These are phyloP conservation scores for Chrysosporium keratinophilum DNA, from an alignment of 2,329 filamentous ascomycete genomes.

Conservation along the genomic window DNA sequence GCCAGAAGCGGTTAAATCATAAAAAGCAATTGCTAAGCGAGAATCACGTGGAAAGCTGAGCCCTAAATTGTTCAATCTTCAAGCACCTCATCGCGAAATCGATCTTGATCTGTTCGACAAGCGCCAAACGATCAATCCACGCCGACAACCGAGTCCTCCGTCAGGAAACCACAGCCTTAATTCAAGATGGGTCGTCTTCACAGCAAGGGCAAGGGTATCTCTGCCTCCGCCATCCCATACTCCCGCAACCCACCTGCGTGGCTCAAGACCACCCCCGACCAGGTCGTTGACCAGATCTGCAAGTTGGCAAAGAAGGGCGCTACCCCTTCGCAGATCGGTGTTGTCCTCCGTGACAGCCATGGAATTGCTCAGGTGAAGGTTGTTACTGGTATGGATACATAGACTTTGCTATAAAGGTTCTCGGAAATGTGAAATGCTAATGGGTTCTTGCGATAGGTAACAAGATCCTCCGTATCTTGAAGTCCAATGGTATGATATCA, in stretches of 20 bases:
- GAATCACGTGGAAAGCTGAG: background rate
- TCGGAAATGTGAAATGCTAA: conserved; percentile 3
- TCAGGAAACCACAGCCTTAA: conserved; percentile 1
- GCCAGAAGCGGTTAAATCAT: background rate
- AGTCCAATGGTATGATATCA: conserved; percentile 72
- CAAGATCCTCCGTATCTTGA: conserved; percentile 99
- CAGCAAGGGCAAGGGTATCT: conserved; percentile 99
- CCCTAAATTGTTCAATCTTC: conserved; percentile 3
- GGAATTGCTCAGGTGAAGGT: conserved; percentile 97
- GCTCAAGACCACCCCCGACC: conserved; percentile 97
- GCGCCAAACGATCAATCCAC: conserved; percentile 9
- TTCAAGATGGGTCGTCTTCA: conserved; percentile 85
- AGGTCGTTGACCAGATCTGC: conserved; percentile 98
- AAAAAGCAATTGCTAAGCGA: background rate
- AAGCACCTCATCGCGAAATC: background rate
- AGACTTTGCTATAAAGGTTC: background rate
- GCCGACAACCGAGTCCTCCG: conserved; percentile 7
- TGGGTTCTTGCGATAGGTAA: conserved; percentile 57
- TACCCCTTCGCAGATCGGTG: conserved; percentile 97
- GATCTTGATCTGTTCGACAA: conserved; percentile 11
- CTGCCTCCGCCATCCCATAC: conserved; percentile 90
- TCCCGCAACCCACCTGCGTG: conserved; percentile 84
- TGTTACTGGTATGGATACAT: conserved; percentile 65
- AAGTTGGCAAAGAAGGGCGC: conserved; percentile 98
- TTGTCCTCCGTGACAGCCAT: conserved; percentile 95